phyloP scores from a whole-genome alignment of 345 rosid genomes.

The Stellera chamaejasme region DNA sequence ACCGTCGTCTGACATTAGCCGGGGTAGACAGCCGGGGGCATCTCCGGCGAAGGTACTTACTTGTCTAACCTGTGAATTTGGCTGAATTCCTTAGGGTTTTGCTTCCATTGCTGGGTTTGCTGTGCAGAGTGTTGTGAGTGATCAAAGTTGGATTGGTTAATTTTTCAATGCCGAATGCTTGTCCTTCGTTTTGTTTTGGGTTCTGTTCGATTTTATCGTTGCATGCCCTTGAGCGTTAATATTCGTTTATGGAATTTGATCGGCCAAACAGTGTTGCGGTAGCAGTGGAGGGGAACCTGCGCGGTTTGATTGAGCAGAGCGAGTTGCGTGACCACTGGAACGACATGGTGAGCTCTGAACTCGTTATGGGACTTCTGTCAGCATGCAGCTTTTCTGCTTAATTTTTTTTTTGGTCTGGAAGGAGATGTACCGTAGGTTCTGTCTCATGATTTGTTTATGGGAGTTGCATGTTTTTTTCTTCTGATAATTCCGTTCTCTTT shows the following conservation, averaged over 20 bases:
- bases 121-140: neutral
- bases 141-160: neutral
- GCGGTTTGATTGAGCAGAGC: neutral
- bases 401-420: neutral
- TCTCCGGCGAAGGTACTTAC: neutral
- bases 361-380: slow-evolving; percentile 4
- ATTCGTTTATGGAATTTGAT: neutral
- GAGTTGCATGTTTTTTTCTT: too few species aligned
- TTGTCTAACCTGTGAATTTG: neutral
- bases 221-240: neutral
- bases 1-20: neutral
- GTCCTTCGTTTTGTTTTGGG: neutral
- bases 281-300: neutral
- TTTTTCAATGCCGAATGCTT: slow-evolving; percentile 1
- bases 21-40: neutral
- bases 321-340: neutral
- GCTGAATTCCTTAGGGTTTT: slow-evolving; percentile 3
- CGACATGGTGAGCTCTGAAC: slow-evolving; percentile 14
- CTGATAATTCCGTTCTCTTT: neutral
- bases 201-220: neutral
- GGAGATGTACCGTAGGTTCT: neutral
- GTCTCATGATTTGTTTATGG: too few species aligned
- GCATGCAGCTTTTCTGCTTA: slow-evolving; percentile 5
- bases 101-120: neutral
- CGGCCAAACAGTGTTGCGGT: neutral